Percentiles rank a stretch among this genome's conserved stretches.
Conservation (phyloP, 257 asterid species). For the Ocimum tenuiflorum region DNA sequence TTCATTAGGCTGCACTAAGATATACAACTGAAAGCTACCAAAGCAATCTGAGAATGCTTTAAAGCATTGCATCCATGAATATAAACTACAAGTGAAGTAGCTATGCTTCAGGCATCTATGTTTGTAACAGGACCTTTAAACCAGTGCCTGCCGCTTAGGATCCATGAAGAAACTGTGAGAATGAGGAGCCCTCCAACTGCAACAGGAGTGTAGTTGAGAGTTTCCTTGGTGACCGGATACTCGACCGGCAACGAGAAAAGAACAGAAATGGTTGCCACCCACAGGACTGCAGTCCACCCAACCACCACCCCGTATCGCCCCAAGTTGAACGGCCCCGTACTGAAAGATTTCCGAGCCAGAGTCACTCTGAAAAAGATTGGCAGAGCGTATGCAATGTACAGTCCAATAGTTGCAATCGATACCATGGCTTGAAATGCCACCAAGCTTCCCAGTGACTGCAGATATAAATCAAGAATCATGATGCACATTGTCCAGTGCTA, state of each 20-base stretch:
- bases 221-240: constrained; percentile 63
- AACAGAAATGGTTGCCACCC: constrained; percentile 79
- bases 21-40: no score
- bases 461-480: not conserved
- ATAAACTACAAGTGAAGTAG: not conserved
- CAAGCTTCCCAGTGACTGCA: constrained; percentile 90
- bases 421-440: constrained; percentile 99
- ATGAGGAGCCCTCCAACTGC: constrained; percentile 82
- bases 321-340: constrained; percentile 76
- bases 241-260: constrained; percentile 93
- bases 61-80: no score
- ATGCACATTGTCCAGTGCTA: no score
- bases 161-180: constrained; percentile 57
- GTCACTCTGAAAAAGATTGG: constrained; percentile 86
- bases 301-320: constrained; percentile 63
- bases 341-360: constrained; percentile 67
- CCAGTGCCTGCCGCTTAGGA: constrained; percentile 80
- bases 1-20: no score
- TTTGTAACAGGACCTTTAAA: constrained; percentile 86
- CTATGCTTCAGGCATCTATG: constrained; percentile 24
- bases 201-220: constrained; percentile 91
- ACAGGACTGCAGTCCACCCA: constrained; percentile 74
- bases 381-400: constrained; percentile 88
- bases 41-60: no score
- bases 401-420: constrained; percentile 91